Evolutionary conservation across 305 asterid genomes (phyloP), one percentile per base, ranked within the genome.

Genomic region (Fraxinus sp.): DNA sequence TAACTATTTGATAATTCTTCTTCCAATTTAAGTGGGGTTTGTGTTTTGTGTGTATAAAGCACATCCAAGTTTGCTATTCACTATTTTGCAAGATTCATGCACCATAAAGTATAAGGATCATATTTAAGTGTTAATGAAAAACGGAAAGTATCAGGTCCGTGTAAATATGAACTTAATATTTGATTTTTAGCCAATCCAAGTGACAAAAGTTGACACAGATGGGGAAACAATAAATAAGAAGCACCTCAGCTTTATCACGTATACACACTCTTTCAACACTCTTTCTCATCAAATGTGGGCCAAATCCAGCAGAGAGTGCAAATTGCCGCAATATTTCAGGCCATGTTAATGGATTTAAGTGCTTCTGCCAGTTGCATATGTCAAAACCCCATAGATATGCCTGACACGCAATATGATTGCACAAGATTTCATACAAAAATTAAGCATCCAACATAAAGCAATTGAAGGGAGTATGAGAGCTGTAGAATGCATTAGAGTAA

Each of bases 321-420:
- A 97, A 93, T 70, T 97, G 98, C 79, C 98, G 90, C 83, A 97
- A 88, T 79, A 97, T 90, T 91, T 95, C 99, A 37, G 97, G 94
- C 98, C 98, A 97, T n/a, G 99, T 93, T 86, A 93, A 86, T 73
- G 97, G 94, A 86, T 92, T 93, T 77, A 97, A 88, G 91, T 89
- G 93, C 87, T 88, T 94, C 88, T 93, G 96, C 99, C 99, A 95
- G 90, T 87, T 92, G 82, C 97, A 87, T 81, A 97, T 89, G 88
- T 97, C 98, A 82, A 97, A 92, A 79, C 99, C 99, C 99, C 99
- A 97, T 77, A 90, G 36, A 84, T 87, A 92, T 79, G 98, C 99
- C 99, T 97, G 96, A 18, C 22, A 85, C 30, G 52, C 78, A 30
- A 77, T 83, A 76, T 79, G 80, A 72, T 84, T 82, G 39, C 88